phyloP scores from a whole-genome alignment of 768 basidiomycete species.

The Leccinum subgranulosum region DNA sequence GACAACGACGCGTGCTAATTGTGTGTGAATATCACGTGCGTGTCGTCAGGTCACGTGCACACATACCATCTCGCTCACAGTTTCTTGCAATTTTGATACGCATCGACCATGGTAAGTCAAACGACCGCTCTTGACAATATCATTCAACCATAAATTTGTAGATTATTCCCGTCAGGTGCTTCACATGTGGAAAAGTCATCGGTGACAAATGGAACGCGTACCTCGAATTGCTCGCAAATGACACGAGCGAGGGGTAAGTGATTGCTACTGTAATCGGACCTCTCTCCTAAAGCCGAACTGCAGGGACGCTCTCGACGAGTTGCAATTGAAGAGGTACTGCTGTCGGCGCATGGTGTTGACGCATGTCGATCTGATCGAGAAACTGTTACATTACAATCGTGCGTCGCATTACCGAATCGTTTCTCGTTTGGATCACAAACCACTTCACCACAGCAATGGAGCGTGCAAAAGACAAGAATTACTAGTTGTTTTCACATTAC shows the following conservation, averaged over 20 bases:
- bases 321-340: slow-evolving; percentile 92
- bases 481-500: slow-evolving; percentile 2
- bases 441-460: slow-evolving; percentile 28
- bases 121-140: background rate
- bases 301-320: slow-evolving; percentile 86
- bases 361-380: slow-evolving; percentile 97
- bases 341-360: slow-evolving; percentile 97
- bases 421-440: background rate
- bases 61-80: background rate
- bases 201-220: slow-evolving; percentile 96
- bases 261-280: background rate
- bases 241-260: slow-evolving; percentile 85
- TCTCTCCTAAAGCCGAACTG: background rate
- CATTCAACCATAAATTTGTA: slow-evolving; percentile 26
- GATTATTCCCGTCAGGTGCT: slow-evolving; percentile 97
- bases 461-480: slow-evolving; percentile 30
- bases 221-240: slow-evolving; percentile 73
- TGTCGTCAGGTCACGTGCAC: slow-evolving; percentile 16
- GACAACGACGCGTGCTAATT: slow-evolving; percentile 9
- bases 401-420: slow-evolving; percentile 30
- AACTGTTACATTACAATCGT: slow-evolving; percentile 96
- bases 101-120: slow-evolving; percentile 23
- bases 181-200: slow-evolving; percentile 95
- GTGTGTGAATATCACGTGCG: slow-evolving; percentile 24
- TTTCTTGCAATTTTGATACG: background rate